Evolutionary conservation across 441 rosid genomes (phyloP), one percentile per base, ranked within the genome.

Genomic region (Syzygium syzygioides): DNA sequence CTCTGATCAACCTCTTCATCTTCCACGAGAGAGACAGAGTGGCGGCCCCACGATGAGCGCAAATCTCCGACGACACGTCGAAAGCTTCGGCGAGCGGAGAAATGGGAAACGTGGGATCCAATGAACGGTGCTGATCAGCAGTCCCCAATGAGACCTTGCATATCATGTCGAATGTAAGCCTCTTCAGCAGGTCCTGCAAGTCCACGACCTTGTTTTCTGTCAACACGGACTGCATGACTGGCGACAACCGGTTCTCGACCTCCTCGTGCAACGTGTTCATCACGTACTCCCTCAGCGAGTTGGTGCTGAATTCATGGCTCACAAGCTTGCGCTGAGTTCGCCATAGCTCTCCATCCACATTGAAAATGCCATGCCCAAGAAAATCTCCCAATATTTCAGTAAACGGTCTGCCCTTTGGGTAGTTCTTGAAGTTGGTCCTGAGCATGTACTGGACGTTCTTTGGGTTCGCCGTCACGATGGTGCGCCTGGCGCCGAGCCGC

Each of bases 11-110:
- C 88, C 93, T 93, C 93, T 96, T 95, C 17, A 96, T 85, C 95
- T 95, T 96, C 98, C 99, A 96, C n/a, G 95, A 91, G 41, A 93
- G 57, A 87, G 89, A 93, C 87, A 96, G 86, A 50, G 98, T 94
- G 9, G 95, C 96, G 10, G 95, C 92, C 57, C 94, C 97, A 13
- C 99, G 94, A 87, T 86, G 88, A 30, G 98, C 97, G 18, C 94
- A 92, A 56, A 95, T 93, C 91, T 88, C 93, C 0, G 98, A 94
- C 2, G 98, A 98, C 41, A 89, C 86, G 88, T 96, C 97, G 26
- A 96, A 96, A 79, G 99, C 96, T 89, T 85, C 87, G 13, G 91
- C 93, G 2, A 96, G 92, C 26, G 93, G 93, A 2, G 92, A 90
- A 52, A 50, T 87, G 0, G 94, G 93, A 15, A 66, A 64, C 6